Base-by-base conservation (phyloP, 371 early-diverging fungal genomes). In the Apophysomyces sp. region DNA sequence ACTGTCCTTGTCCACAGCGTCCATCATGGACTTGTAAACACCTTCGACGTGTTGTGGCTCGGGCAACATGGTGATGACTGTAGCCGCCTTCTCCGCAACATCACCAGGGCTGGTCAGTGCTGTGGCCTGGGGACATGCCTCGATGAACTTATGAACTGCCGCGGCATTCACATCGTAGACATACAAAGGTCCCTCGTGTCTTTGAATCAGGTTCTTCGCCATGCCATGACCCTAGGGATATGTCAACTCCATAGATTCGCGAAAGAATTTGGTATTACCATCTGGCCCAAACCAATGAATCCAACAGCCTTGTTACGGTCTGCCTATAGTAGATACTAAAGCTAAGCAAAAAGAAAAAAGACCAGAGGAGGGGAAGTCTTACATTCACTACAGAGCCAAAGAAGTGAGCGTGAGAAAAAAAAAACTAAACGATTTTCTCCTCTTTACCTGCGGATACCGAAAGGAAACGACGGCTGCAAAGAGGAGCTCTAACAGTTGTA, bases 221-320 rank as follows among this genome's bases (percentile, higher is more conserved):
- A 98, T 98, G 51, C 87, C 88, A 62, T 77, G 83, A 18, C 94
- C 90, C 83, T 82, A 49, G 9, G 34, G 27, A 44, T n/a, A n/a
- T n/a, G n/a, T n/a, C n/a, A n/a, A n/a, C n/a, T n/a, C n/a, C n/a
- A n/a, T n/a, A n/a, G n/a, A n/a, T n/a, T n/a, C n/a, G n/a, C n/a
- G n/a, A n/a, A n/a, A n/a, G n/a, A n/a, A n/a, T n/a, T 31, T 37
- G 13, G 51, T n/a, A 24, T 51, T 80, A 76, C 95, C 98, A 98
- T 98, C 74, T 95, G 93, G 7, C 98, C 98, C 28, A 98, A 85
- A 9, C 98, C 98, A 53, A 97, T 92, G 67, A 98, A 94, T 11
- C 98, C 98, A 57, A 92, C 80, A 2, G 86, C 39, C 57, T 79
- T 67, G 56, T 65, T 74, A 40, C 68, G 34, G 27, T 55, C 51